Evolutionary conservation across 768 basidiomycete genomes (phyloP), one percentile per base, ranked within the genome.

Genomic region (Candolleomyces aberdarensis): DNA sequence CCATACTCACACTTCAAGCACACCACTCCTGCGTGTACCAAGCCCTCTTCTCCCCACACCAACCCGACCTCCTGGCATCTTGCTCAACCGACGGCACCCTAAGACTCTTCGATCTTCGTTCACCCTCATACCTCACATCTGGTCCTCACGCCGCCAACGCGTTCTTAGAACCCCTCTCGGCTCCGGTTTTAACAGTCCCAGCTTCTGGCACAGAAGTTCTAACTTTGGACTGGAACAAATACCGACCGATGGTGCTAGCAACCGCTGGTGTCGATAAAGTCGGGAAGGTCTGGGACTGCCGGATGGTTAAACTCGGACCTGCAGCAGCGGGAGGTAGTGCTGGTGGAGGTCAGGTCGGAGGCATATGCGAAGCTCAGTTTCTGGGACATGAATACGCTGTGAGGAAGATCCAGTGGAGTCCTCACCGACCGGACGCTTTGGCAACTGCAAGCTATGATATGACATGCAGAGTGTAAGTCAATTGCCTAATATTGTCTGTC

Each of bases 191-290:
- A 62, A 93, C 91, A 13, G 74, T 93, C 7, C 91, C 92, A 22
- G 92, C 89, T 0, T 88, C 90, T 5, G 80, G 82, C 0, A 86
- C 85, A 8, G 94, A 96, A 72, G 76, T 96, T 13, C 83, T 96
- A 22, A 81, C 88, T 4, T 71, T 95, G 39, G 94, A 96, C 65
- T 96, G 93, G 92, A 96, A 96, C 73, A 96, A 96, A 71, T 96
- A 96, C 70, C 83, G 84, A 2, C 89, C 91, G 7, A 85, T 86
- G 67, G 74, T 87, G 13, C 76, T 96, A 58, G 94, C 92, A 1
- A 92, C 85, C 62, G 87, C 81, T 1, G 89, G 89, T 32, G 90
- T 94, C 29, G 93, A 96, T 73, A 89, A 87, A 70, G 67, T 78
- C 13, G 79, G 87, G 58, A 87, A 86, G 64, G 78, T 94, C 13